Percentiles rank a stretch among this genome's conserved stretches.
Conservation (phyloP, 441 rosid species). For the Gossypium gossypioides region DNA sequence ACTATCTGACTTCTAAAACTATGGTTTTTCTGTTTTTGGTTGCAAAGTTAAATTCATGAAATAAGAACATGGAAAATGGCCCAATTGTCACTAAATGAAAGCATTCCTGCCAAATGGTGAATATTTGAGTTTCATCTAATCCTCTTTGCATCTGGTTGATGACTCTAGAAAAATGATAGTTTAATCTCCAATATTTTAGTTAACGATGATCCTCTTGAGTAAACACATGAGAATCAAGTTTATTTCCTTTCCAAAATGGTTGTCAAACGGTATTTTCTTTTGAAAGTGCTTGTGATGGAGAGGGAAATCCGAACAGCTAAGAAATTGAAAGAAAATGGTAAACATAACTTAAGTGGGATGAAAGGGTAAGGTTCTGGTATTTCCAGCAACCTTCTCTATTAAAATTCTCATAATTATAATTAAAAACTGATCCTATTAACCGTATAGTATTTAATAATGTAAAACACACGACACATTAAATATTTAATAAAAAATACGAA, state of each 20-base stretch:
- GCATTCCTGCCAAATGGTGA: constrained; percentile 2
- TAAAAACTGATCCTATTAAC: too few species aligned
- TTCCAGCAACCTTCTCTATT: too few species aligned
- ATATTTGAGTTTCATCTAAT: not conserved
- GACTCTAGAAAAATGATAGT: not conserved
- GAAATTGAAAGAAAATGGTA: too few species aligned
- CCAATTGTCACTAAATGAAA: not conserved
- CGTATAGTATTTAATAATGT: too few species aligned
- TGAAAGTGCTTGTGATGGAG: not conserved
- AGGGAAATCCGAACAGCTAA: too few species aligned
- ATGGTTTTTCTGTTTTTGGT: not conserved
- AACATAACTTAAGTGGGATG: too few species aligned
- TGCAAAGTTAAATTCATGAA: not conserved
- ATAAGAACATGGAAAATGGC: not conserved
- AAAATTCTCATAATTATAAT: too few species aligned
- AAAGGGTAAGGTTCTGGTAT: too few species aligned
- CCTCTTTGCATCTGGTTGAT: not conserved
- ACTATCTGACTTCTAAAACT: not conserved
- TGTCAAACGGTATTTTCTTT: not conserved
- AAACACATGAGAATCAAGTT: not conserved
- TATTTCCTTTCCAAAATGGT: not conserved
- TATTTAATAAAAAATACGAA: too few species aligned
- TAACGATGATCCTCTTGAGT: not conserved
- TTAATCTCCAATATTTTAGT: not conserved
- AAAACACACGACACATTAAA: too few species aligned